Percentiles rank a stretch among this genome's conserved stretches.
phyloP scores from a whole-genome alignment of 129 eudicot species.

The Deinandra increscens region DNA sequence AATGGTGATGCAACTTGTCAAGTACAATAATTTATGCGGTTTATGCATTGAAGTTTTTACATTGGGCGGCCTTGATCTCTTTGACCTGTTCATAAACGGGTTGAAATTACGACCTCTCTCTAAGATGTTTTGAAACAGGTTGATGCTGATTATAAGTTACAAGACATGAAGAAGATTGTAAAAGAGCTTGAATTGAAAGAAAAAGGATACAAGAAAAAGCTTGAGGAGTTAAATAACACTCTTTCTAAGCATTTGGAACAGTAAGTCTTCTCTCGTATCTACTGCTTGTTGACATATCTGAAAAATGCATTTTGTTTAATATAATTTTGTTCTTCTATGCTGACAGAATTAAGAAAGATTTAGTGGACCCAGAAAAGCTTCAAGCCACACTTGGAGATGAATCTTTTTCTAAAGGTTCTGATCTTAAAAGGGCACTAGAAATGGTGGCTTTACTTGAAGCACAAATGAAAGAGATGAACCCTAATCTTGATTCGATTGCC shows the following conservation, averaged over 20 bases:
- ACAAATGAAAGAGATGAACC: slow-evolving; percentile 95
- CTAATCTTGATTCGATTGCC: slow-evolving; percentile 92
- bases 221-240: slow-evolving; percentile 59
- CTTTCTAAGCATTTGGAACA: slow-evolving; percentile 83
- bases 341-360: slow-evolving; percentile 77
- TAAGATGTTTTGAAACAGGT: slow-evolving; percentile 44
- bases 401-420: slow-evolving; percentile 50
- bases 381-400: slow-evolving; percentile 68
- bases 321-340: background rate
- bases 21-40: background rate
- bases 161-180: slow-evolving; percentile 70
- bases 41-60: slow-evolving; percentile 7
- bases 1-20: background rate
- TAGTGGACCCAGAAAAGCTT: slow-evolving; percentile 88
- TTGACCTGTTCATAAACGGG: background rate
- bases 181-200: slow-evolving; percentile 85
- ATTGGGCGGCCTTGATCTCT: background rate
- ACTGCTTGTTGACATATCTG: background rate
- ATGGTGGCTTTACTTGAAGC: slow-evolving; percentile 85
- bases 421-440: slow-evolving; percentile 73
- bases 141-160: slow-evolving; percentile 90
- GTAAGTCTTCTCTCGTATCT: slow-evolving; percentile 43
- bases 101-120: background rate
- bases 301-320: background rate
- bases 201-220: slow-evolving; percentile 73